Conservation (phyloP, 768 basidiomycete species). For the Mycena polygramma region DNA sequence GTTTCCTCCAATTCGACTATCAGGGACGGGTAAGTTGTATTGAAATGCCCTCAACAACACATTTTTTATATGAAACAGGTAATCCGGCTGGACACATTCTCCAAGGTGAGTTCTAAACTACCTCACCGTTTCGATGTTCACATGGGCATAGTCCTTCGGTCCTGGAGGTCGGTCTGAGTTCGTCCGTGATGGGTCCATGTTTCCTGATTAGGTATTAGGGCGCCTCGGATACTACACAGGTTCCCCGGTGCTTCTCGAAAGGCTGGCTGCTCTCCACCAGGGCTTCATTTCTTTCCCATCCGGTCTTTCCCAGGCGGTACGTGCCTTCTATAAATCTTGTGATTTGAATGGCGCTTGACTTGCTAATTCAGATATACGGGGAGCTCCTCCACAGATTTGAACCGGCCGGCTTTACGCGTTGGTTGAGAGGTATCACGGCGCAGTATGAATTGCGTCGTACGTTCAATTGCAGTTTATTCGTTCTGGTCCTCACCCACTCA, state of each 20-base stretch:
- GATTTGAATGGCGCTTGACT: neutral
- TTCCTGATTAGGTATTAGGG: slow-evolving; percentile 33
- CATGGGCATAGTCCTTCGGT: slow-evolving; percentile 13
- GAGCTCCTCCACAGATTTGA: slow-evolving; percentile 31
- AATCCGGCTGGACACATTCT: slow-evolving; percentile 74
- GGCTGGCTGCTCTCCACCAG: slow-evolving; percentile 51
- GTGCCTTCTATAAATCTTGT: slow-evolving; percentile 37
- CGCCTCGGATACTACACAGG: slow-evolving; percentile 74
- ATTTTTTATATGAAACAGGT: too few relatives aligned
- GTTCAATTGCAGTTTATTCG: neutral
- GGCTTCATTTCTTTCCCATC: slow-evolving; percentile 67
- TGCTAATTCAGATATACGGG: slow-evolving; percentile 25
- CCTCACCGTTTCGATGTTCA: neutral
- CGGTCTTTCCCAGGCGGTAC: slow-evolving; percentile 69
- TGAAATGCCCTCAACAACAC: too few relatives aligned
- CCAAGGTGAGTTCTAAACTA: slow-evolving; percentile 52
- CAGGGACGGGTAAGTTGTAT: slow-evolving; percentile 64
- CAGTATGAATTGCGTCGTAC: slow-evolving; percentile 37
- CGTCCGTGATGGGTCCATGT: too few relatives aligned
- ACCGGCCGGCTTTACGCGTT: slow-evolving; percentile 33
- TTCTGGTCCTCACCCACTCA: neutral
- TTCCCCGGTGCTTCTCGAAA: slow-evolving; percentile 67
- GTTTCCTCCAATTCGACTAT: slow-evolving; percentile 58
- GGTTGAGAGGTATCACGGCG: slow-evolving; percentile 35
- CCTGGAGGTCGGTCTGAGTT: slow-evolving; percentile 28